A percentile compares a stretch with the other conserved stretches of the same genome.
phyloP scores from a whole-genome alignment of 2,329 filamentous ascomycete species.

The Calonectria ilicicola region DNA sequence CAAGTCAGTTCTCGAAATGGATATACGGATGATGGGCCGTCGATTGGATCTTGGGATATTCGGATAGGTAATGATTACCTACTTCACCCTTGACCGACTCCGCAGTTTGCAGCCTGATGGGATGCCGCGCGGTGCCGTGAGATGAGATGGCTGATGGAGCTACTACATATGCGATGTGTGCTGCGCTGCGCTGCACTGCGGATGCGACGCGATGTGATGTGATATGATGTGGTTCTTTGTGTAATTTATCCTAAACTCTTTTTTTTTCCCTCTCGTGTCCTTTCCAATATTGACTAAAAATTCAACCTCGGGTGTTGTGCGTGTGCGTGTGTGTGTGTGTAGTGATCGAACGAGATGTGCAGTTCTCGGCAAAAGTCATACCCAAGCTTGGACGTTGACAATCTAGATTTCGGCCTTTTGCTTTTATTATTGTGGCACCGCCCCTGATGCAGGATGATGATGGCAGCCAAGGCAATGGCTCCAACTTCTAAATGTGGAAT shows the following conservation, averaged over 20 bases:
- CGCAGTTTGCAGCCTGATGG: conserved; percentile 10
- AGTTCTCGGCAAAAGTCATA: not conserved
- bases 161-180: not conserved
- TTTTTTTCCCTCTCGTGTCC: not conserved
- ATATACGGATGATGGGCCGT: not conserved
- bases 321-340: too few relatives aligned
- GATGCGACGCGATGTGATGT: too few relatives aligned
- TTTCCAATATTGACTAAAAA: not conserved
- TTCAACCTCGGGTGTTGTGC: not conserved
- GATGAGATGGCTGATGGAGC: not conserved
- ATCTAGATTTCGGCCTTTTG: not conserved
- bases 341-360: conserved; percentile 4
- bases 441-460: not conserved
- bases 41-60: conserved; percentile 18
- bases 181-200: not conserved
- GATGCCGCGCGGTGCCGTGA: conserved; percentile 9
- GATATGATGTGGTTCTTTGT: not conserved
- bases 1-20: not conserved
- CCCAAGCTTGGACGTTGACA: not conserved
- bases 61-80: conserved; percentile 27
- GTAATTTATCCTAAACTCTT: not conserved
- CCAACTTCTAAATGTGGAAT: not conserved
- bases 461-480: not conserved
- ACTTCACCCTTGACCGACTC: conserved; percentile 1
- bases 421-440: not conserved